These are phyloP conservation scores for Chaetomium fimeti DNA, from an alignment of 495 filamentous ascomycete species.

Conservation along the genomic window DNA sequence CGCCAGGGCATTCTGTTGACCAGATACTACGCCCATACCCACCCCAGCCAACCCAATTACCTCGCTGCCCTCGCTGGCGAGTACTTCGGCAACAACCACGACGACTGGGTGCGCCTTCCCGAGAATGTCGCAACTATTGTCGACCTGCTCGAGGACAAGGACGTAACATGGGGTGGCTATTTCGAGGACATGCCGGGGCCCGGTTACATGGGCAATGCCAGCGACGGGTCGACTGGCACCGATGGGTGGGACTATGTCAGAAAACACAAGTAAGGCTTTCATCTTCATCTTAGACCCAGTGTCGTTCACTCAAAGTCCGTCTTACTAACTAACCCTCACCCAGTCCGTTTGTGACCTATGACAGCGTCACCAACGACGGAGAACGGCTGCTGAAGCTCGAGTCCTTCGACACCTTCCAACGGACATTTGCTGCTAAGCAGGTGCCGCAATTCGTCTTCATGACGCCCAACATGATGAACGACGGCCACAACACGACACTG, in stretches of 20 bases:
- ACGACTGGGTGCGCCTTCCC: conserved; percentile 58
- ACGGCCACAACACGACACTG: conserved; percentile 66
- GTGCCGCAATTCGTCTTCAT: conserved; percentile 69
- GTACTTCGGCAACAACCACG: conserved; percentile 67
- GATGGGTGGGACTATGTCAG: conserved; percentile 63
- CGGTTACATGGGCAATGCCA: conserved; percentile 61
- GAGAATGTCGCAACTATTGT: conserved; percentile 66
- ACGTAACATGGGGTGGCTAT: conserved; percentile 65
- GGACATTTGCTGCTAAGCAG: conserved; percentile 52
- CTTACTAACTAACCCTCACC: conserved; percentile 25
- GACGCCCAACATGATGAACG: conserved; percentile 70
- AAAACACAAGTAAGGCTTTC: conserved; percentile 59
- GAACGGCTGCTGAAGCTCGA: conserved; percentile 58
- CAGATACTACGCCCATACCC: conserved; percentile 60
- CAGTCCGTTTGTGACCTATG: conserved; percentile 52
- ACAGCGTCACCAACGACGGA: conserved; percentile 51
- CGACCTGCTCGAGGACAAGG: conserved; percentile 62
- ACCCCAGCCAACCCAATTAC: conserved; percentile 50
- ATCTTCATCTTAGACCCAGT: neutral
- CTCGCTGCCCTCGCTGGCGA: conserved; percentile 62
- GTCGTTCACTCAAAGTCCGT: neutral
- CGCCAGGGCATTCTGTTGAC: conserved; percentile 62
- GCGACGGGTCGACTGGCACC: conserved; percentile 47
- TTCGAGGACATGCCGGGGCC: conserved; percentile 65
- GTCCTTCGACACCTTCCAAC: conserved; percentile 59